Evolutionary conservation across 2,329 filamentous ascomycete species (phyloP), one percentile per base, ranked within the genome.

Genomic region (Xylariales sp.): DNA sequence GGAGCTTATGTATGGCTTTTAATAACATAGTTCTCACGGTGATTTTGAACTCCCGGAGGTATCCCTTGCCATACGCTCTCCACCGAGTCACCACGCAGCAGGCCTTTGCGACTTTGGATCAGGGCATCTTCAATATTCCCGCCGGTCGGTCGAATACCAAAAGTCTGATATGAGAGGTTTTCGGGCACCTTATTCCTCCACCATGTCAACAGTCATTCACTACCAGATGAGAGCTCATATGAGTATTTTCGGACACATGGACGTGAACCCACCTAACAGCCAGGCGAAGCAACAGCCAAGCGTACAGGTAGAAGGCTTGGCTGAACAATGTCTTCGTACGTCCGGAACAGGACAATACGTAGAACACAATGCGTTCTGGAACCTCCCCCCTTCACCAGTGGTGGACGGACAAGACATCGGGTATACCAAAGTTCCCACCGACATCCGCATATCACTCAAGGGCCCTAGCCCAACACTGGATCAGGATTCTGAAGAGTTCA

Each of bases 401-500:
- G 15, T 22, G 8, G 10, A 22, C 7, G 18, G n/a, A 7, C 11
- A 16, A 10, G 18, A 24, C 10, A 12, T n/a, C 9, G 16, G n/a
- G 6, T 12, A 22, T 18, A 28, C 11, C 32, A 18, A 18, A 16
- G 33, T 45, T 14, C 14, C 20, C 7, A 45, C 43, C 3, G 39
- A 42, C 34, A 42, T 45, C 22, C 38, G 43, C 12, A 45, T 42
- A 4, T 45, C 39, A 14, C 28, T 42, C 20, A 33, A 31, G 18
- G 22, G 21, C 12, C 39, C 39, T 9, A 20, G 25, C 29, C 39
- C 38, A 8, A 14, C 25, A 11, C 28, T 39, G 11, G 28, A 35
- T 15, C 20, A 33, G 15, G 20, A 39, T 24, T 45, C 43, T 21
- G 39, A 42, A 3, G 43, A 45, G 34, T 45, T 42, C 29, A 45